Percentiles rank a stretch among this genome's conserved stretches.
phyloP scores from a whole-genome alignment of 176 grass and related monocot species.

The Oryza longistaminata region DNA sequence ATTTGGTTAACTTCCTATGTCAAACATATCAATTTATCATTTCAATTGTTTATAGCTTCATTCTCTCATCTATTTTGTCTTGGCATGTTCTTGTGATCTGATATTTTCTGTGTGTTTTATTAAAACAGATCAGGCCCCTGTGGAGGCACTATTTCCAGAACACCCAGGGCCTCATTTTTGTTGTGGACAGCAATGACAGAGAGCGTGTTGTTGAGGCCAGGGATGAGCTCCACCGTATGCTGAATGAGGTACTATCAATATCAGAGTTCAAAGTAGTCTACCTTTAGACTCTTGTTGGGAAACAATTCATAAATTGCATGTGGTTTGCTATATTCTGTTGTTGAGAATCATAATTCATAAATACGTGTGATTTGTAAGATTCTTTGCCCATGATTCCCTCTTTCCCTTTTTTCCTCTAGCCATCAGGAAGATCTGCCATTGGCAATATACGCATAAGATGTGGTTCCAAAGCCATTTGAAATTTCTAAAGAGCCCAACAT shows the following conservation, averaged over 20 bases:
- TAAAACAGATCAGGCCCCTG: slow-evolving; percentile 76
- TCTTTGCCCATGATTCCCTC: neutral
- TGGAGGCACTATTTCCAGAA: slow-evolving; percentile 97
- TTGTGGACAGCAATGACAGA: slow-evolving; percentile 85
- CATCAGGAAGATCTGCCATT: neutral
- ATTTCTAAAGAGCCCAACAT: neutral
- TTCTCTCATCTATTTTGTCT: neutral
- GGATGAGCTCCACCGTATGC: slow-evolving; percentile 88
- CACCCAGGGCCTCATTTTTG: slow-evolving; percentile 94
- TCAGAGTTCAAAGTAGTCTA: neutral
- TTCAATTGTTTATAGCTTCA: neutral
- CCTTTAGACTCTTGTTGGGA: neutral
- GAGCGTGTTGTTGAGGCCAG: slow-evolving; percentile 92
- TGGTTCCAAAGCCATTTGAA: neutral
- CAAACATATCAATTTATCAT: neutral
- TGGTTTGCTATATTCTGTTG: neutral
- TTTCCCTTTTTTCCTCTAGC: neutral
- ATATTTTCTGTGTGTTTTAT: neutral
- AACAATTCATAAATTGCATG: neutral
- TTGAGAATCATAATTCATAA: neutral
- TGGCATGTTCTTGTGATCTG: neutral
- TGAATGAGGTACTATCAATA: slow-evolving; percentile 61
- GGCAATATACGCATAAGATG: neutral
- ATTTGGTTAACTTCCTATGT: neutral
- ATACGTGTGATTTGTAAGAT: neutral